These are phyloP conservation scores for Cynanchum wilfordii DNA, from an alignment of 257 asterid species.

Conservation along the genomic window DNA sequence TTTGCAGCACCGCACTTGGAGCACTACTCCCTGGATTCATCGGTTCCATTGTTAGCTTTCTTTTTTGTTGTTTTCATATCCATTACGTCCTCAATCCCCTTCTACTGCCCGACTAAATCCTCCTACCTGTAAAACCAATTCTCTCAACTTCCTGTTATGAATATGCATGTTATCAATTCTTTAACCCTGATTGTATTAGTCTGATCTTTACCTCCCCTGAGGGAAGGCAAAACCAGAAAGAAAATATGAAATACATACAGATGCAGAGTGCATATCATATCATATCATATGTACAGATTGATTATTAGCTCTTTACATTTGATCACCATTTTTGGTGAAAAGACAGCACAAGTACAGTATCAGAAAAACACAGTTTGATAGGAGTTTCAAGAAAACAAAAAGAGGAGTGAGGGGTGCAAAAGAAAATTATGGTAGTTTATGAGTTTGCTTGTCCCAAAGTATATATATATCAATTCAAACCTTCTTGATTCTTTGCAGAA, in stretches of 20 bases:
- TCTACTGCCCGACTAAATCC: neutral
- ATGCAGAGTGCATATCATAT: too few relatives aligned
- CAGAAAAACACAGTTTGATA: too few relatives aligned
- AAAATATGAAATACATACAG: too few relatives aligned
- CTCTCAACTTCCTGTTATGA: too few relatives aligned
- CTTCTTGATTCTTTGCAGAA: conserved; percentile 56
- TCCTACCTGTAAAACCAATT: too few relatives aligned
- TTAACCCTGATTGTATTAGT: neutral
- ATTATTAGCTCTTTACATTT: neutral
- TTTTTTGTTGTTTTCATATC: neutral
- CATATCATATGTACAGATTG: too few relatives aligned
- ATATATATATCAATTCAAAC: conserved; percentile 34
- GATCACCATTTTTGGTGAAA: neutral
- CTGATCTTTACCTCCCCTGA: too few relatives aligned
- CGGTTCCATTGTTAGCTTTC: neutral
- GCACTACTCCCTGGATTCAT: neutral
- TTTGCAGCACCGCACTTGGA: neutral
- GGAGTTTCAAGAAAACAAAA: too few relatives aligned
- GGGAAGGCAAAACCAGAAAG: too few relatives aligned
- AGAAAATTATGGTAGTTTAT: too few relatives aligned
- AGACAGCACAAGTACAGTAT: neutral
- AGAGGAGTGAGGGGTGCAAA: too few relatives aligned
- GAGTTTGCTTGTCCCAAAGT: neutral
- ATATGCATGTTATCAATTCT: neutral
- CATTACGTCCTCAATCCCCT: neutral